These are phyloP conservation scores for Neurospora africana DNA, from an alignment of 495 filamentous ascomycete species.

Conservation along the genomic window DNA sequence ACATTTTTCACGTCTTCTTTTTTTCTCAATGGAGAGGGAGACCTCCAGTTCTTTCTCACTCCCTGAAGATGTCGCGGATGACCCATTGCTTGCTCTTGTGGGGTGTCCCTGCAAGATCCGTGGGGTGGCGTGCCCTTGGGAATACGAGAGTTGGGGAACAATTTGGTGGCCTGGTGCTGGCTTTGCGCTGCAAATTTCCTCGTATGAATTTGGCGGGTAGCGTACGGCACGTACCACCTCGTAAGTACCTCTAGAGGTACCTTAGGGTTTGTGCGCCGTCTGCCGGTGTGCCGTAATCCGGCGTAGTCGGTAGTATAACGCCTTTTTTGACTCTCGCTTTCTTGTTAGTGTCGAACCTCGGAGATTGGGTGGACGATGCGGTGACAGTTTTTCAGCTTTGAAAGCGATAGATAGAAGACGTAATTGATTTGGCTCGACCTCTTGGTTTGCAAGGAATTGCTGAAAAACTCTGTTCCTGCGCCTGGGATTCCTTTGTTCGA, in stretches of 20 bases:
- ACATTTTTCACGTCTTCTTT: not conserved
- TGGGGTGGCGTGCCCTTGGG: not conserved
- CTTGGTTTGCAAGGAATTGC: not conserved
- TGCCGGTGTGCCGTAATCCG: not conserved
- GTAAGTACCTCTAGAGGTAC: not conserved
- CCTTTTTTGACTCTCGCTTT: not conserved
- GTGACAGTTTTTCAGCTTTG: not conserved
- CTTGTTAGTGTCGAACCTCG: not conserved
- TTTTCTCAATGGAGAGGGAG: not conserved
- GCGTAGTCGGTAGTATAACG: not conserved
- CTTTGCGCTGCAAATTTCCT: not conserved
- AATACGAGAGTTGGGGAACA: not conserved
- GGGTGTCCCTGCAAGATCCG: not conserved
- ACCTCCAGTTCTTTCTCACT: not conserved
- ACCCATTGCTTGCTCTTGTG: not conserved
- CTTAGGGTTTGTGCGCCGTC: not conserved
- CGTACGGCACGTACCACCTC: not conserved
- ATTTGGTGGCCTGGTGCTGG: not conserved
- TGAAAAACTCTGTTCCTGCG: not conserved
- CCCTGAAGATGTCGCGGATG: not conserved
- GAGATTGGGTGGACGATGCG: not conserved
- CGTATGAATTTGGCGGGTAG: not conserved
- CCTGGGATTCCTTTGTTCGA: not conserved
- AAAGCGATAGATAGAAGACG: not conserved
- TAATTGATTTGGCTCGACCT: not conserved